Percentiles rank a stretch among this genome's conserved stretches.
phyloP scores from a whole-genome alignment of 2,329 filamentous ascomycete genomes.

The Hirsutella thompsonii region DNA sequence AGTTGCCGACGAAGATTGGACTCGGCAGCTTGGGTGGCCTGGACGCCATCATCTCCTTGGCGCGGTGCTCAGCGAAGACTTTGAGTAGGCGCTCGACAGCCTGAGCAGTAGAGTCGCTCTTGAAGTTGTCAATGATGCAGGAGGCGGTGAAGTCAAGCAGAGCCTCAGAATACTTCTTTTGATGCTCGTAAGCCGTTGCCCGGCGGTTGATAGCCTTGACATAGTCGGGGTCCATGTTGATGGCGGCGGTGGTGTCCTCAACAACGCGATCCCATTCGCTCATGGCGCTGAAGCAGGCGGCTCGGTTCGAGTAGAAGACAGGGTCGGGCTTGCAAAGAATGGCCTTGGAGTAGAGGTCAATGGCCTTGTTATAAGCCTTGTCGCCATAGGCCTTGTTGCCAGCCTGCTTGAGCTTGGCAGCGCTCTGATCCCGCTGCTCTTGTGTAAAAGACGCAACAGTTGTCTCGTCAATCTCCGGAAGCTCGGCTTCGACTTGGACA shows the following conservation, averaged over 20 bases:
- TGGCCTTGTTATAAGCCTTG: conserved; percentile 88
- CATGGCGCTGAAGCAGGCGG: conserved; percentile 91
- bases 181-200: conserved; percentile 92
- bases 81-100: conserved; percentile 88
- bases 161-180: conserved; percentile 82
- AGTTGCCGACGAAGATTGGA: conserved; percentile 95
- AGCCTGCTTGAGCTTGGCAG: conserved; percentile 82
- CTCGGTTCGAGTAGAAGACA: conserved; percentile 97
- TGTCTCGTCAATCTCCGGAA: conserved; percentile 54
- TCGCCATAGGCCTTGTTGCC: conserved; percentile 94
- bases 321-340: conserved; percentile 95
- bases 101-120: conserved; percentile 77
- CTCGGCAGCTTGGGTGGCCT: conserved; percentile 82
- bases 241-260: conserved; percentile 89
- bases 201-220: conserved; percentile 95
- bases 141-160: conserved; percentile 96
- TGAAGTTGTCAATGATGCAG: conserved; percentile 97
- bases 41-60: conserved; percentile 75
- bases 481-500: conserved; percentile 49
- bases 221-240: conserved; percentile 89
- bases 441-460: conserved; percentile 36
- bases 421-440: conserved; percentile 73
- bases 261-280: conserved; percentile 92
- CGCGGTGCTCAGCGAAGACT: conserved; percentile 92
- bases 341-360: conserved; percentile 88